Base-by-base conservation (phyloP, 2,329 filamentous ascomycete species). In the Aureobasidium sp. region DNA sequence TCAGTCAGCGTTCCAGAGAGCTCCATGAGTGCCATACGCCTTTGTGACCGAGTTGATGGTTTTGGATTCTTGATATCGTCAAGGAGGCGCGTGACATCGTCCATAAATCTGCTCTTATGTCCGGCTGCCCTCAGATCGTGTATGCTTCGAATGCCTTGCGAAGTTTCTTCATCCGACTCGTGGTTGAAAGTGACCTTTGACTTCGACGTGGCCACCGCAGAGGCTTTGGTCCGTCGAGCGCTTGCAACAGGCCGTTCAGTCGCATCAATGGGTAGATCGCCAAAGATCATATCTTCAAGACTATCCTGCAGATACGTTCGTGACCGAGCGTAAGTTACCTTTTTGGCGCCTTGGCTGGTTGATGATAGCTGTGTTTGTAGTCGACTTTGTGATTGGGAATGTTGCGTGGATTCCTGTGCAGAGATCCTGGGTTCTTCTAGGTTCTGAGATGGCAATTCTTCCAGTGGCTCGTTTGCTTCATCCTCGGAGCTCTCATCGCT, bases 71-170 rank as follows among this genome's bases (percentile, higher is more conserved):
- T 76, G 47, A 86, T 78, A 61, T 86, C 84, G 61, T 84, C 82
- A 33, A 86, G 75, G 11, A 85, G 73, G 23, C 76, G 75, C 61
- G 83, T 78, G 23, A 83, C 74, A 21, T 83, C 80, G 61, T 79
- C 76, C 51, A 79, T 73, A 63, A 85, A 83, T 47, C 81, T 77
- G 46, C 77, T 76, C 63, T 83, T 83, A 33, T 78, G 77, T 2
- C 84, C 84, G 55, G 80, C 77, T 42, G 80, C 81, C 60, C 83
- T 77, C 35, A 87, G 74, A 67, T 86, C 84, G 64, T 86, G 83
- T 27, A 85, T 82, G 60, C 80, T 83, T 61, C 81, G 78, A 49
- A 84, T 75, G 27, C 73, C 68, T 21, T 73, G 72, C 67, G 74
- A 67, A 60, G 72, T 66, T 49, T 69, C 72, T 38, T 77, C 74